Evolutionary conservation across 2,329 filamentous ascomycete species (phyloP).

Genomic region (Aspergillus tanneri): DNA sequence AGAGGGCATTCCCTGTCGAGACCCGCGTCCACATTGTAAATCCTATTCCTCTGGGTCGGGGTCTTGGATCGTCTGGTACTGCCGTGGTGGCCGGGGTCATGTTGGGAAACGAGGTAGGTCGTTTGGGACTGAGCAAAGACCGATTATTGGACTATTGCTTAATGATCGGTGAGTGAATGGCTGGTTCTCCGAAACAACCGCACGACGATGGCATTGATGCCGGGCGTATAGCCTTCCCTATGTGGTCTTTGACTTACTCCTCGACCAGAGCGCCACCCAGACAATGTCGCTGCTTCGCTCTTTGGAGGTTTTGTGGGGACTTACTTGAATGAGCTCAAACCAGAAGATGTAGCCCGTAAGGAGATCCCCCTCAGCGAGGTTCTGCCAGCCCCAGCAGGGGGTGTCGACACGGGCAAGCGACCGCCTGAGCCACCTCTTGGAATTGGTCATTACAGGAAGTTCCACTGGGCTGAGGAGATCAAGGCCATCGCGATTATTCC

Average conservation of each 20-base stretch:
- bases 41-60: slow-evolving; percentile 87
- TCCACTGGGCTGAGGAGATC: slow-evolving; percentile 89
- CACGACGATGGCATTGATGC: no score
- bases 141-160: slow-evolving; percentile 92
- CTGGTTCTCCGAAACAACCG: background rate
- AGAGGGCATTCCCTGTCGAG: slow-evolving; percentile 77
- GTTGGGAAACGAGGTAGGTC: slow-evolving; percentile 83
- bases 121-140: slow-evolving; percentile 72
- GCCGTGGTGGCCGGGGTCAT: slow-evolving; percentile 95
- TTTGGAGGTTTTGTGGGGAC: slow-evolving; percentile 97
- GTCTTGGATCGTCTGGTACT: slow-evolving; percentile 90
- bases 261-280: slow-evolving; percentile 69
- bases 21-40: slow-evolving; percentile 95
- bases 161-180: slow-evolving; percentile 74
- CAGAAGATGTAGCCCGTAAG: slow-evolving; percentile 82
- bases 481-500: slow-evolving; percentile 97
- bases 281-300: slow-evolving; percentile 91
- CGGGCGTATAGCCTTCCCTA: background rate
- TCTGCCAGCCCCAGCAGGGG: slow-evolving; percentile 83
- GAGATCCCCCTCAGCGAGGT: slow-evolving; percentile 96
- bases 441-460: slow-evolving; percentile 96
- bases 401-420: slow-evolving; percentile 80
- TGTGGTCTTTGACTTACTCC: slow-evolving; percentile 16
- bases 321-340: slow-evolving; percentile 87
- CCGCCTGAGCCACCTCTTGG: slow-evolving; percentile 87